These are phyloP conservation scores for Mucor saturninus DNA, from an alignment of 371 early-diverging fungal genomes.

Conservation along the genomic window DNA sequence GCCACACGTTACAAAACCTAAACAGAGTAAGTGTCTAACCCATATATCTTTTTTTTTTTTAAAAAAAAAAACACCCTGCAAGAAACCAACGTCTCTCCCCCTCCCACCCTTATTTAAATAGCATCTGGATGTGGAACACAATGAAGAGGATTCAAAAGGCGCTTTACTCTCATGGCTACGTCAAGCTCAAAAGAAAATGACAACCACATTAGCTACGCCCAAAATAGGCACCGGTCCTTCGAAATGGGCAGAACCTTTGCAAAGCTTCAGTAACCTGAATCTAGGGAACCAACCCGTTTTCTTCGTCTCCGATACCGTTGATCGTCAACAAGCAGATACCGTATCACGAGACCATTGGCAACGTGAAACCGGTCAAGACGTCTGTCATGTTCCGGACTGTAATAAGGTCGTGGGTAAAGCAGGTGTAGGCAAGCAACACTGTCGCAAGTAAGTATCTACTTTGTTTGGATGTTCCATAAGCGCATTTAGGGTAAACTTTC, in stretches of 20 bases:
- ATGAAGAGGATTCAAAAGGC: conserved; percentile 52
- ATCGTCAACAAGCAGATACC: conserved; percentile 30
- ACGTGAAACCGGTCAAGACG: conserved; percentile 43
- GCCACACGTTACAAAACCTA: conserved; percentile 48
- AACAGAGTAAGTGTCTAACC: conserved; percentile 39
- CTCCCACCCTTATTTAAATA: conserved; percentile 4
- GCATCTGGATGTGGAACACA: conserved; percentile 50
- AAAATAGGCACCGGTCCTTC: conserved; percentile 15
- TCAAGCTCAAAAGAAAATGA: conserved; percentile 50
- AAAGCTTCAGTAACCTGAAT: conserved; percentile 28
- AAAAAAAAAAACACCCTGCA: conserved; percentile 32
- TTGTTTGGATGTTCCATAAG: not conserved
- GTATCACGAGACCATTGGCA: conserved; percentile 65
- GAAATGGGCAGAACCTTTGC: conserved; percentile 37
- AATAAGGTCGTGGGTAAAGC: conserved; percentile 37
- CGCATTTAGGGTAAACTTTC: not conserved
- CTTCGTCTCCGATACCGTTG: conserved; percentile 41
- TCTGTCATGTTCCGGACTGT: conserved; percentile 52
- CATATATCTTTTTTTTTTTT: not conserved
- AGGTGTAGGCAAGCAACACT: conserved; percentile 54
- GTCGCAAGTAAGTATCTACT: conserved; percentile 37
- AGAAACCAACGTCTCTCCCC: conserved; percentile 20
- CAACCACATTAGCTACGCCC: conserved; percentile 33
- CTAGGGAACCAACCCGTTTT: conserved; percentile 29
- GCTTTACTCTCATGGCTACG: conserved; percentile 52